Evolutionary conservation across 345 rosid genomes (phyloP).

Genomic region (Chamaenerion angustifolium): DNA sequence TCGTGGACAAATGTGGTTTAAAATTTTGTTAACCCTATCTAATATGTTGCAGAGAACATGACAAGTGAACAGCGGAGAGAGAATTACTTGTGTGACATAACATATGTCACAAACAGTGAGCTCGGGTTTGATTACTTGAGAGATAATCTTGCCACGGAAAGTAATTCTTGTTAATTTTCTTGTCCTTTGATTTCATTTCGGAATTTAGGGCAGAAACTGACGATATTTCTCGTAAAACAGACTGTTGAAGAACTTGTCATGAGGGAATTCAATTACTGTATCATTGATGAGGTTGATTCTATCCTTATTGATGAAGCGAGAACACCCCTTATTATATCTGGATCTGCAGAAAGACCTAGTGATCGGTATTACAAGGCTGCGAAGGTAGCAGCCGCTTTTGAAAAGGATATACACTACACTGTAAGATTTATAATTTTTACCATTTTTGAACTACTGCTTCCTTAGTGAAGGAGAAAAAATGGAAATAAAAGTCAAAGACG

Average conservation of each 20-base stretch:
- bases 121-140: conserved; percentile 91
- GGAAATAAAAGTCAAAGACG: background rate
- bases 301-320: conserved; percentile 99
- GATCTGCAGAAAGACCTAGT: conserved; percentile 95
- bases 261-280: conserved; percentile 80
- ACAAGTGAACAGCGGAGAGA: conserved; percentile 86
- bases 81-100: conserved; percentile 81
- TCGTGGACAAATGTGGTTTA: too few species aligned
- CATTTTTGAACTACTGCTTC: background rate
- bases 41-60: conserved; percentile 63
- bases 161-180: conserved; percentile 53
- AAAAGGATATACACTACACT: conserved; percentile 87
- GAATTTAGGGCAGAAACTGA: conserved; percentile 12
- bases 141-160: conserved; percentile 99
- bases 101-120: conserved; percentile 93
- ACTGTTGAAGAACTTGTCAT: conserved; percentile 90
- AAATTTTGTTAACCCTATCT: background rate
- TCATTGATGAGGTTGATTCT: conserved; percentile 96
- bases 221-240: conserved; percentile 28
- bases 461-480: background rate
- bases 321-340: conserved; percentile 91
- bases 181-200: conserved; percentile 8
- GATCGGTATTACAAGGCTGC: conserved; percentile 90
- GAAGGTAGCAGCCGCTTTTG: conserved; percentile 75
- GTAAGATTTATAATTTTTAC: conserved; percentile 20